Percentiles rank a stretch among this genome's conserved stretches.
Evolutionary conservation across 1,284 basidiomycete genomes (phyloP).

Genomic region (Testicularia cyperi): DNA sequence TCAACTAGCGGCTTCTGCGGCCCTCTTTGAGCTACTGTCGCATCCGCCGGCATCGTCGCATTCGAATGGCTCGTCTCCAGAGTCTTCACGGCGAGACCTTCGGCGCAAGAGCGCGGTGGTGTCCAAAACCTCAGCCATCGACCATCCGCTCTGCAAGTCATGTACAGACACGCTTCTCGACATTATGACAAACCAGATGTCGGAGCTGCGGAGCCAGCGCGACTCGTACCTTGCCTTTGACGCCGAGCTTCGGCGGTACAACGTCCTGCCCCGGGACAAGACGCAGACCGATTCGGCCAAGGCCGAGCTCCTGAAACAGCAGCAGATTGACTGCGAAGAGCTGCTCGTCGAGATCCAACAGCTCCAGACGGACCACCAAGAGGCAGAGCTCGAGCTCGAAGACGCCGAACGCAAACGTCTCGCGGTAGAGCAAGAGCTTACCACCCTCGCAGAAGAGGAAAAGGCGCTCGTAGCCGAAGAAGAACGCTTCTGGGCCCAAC

Average conservation of each 20-base stretch:
- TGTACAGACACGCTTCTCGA: slow-evolving; percentile 82
- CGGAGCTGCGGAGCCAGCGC: slow-evolving; percentile 84
- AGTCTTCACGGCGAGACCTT: neutral
- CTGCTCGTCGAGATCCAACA: slow-evolving; percentile 22
- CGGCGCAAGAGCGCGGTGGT: slow-evolving; percentile 4
- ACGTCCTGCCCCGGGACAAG: slow-evolving; percentile 15
- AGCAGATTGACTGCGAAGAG: slow-evolving; percentile 4
- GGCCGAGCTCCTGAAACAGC: slow-evolving; percentile 2
- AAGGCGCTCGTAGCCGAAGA: slow-evolving; percentile 73
- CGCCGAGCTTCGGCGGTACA: slow-evolving; percentile 37
- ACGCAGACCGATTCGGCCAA: slow-evolving; percentile 1
- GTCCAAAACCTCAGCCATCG: slow-evolving; percentile 63
- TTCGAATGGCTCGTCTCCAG: too few relatives aligned
- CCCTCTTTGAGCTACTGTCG: slow-evolving; percentile 25
- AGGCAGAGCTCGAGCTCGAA: slow-evolving; percentile 19
- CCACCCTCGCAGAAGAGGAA: slow-evolving; percentile 73
- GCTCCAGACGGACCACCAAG: slow-evolving; percentile 20
- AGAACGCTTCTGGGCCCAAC: slow-evolving; percentile 82
- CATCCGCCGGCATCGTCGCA: too few relatives aligned
- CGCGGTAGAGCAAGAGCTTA: slow-evolving; percentile 72
- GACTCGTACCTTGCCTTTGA: slow-evolving; percentile 68
- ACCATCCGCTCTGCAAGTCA: slow-evolving; percentile 92
- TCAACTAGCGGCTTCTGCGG: slow-evolving; percentile 19
- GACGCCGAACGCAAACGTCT: slow-evolving; percentile 52
- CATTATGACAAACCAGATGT: slow-evolving; percentile 77